Evolutionary conservation across 768 basidiomycete species (phyloP), one percentile per base, ranked within the genome.

Genomic region (Boletus reticulatus): DNA sequence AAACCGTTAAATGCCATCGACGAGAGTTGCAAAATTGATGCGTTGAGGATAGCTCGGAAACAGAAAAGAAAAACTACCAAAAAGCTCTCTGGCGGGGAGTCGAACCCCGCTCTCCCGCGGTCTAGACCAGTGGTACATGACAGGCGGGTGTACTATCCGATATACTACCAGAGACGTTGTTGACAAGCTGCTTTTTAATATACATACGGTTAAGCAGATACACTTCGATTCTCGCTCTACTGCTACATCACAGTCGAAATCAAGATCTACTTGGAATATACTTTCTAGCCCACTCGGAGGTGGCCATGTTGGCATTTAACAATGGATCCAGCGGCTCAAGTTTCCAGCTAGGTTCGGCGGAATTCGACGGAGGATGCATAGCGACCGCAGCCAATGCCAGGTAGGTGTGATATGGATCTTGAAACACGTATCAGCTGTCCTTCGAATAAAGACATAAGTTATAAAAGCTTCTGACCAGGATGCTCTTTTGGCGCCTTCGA

Each of bases 391-490:
- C 94, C 36, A 97, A 73, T 3, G 92, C 84, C 31, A 98, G 77
- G 69, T 98, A 98, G 0, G 95, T 97, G 64, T 99, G 96, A 66
- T 93, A 96, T 0, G 96, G 94, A 75, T 99, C 96, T 89, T 64
- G 22, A 32, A 57, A 56, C 42, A 29, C n/a, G 42, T 14, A 59
- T 65, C 50, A 70, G 53, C 24, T 9, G 43, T 13, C 6, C 37
- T 41, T 37, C 17, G 6, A 29, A 39, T 42, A 39, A 8, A 46
- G n/a, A 27, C 14, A 9, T 22, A 22, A 22, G 1, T 38, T 17
- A 36, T 13, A 24, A 39, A 43, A 16, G 36, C 19, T 12, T 54
- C 76, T 57, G 54, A 94, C 94, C 94, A 55, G 95, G 86, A 59
- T 76, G 77, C 59, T 92, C 89, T 17, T 82, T 86, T 0, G 91